phyloP scores from a whole-genome alignment of 1,284 basidiomycete species.

The Tylopilus orsonianus region DNA sequence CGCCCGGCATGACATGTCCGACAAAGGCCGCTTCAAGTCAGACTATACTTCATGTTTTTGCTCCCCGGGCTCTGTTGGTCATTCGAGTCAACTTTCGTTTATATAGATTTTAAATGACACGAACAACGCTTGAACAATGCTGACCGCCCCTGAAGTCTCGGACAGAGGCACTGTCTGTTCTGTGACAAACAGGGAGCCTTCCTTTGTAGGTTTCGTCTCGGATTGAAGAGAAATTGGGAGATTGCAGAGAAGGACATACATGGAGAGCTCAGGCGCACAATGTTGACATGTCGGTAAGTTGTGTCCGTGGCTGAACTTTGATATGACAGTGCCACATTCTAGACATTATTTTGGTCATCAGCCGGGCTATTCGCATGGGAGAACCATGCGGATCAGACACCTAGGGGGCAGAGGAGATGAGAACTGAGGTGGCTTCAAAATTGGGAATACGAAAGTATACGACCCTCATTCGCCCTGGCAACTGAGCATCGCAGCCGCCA shows the following conservation, averaged over 20 bases:
- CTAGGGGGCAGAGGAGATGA: neutral
- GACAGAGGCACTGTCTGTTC: neutral
- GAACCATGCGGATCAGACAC: neutral
- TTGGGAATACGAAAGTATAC: neutral
- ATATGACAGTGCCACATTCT: neutral
- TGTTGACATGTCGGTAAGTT: conserved; percentile 1
- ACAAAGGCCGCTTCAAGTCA: neutral
- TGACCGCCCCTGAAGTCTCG: neutral
- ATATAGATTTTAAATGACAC: neutral
- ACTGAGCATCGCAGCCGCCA: conserved; percentile 3
- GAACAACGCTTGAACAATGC: neutral
- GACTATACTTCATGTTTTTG: neutral
- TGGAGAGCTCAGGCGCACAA: neutral
- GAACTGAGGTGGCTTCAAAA: neutral
- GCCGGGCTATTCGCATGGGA: neutral
- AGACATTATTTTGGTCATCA: neutral
- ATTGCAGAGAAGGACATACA: conserved; percentile 1
- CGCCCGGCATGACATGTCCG: neutral
- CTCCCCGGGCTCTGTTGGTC: neutral
- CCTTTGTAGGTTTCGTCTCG: neutral
- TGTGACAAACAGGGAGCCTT: neutral
- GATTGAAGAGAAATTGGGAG: neutral
- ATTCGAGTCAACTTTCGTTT: neutral
- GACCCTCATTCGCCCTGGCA: conserved; percentile 5
- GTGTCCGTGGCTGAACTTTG: neutral